phyloP scores from a whole-genome alignment of 2,329 filamentous ascomycete genomes.

The Xylaria sp. region DNA sequence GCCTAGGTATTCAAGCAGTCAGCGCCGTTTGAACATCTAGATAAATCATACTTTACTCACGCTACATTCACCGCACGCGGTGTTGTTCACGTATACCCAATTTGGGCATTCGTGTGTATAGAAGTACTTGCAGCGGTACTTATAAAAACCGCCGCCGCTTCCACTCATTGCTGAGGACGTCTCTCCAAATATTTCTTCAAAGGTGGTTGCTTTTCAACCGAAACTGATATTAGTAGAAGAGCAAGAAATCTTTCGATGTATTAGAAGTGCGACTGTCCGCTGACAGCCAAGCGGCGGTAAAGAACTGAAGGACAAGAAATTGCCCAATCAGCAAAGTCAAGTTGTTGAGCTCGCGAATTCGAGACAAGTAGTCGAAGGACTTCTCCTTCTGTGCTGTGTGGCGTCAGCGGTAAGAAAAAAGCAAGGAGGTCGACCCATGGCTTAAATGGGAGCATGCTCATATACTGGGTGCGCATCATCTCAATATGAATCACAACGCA shows the following conservation, averaged over 20 bases:
- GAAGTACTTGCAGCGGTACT: conserved; percentile 67
- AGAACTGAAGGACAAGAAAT: conserved; percentile 37
- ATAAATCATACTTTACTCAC: conserved; percentile 51
- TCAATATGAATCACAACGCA: conserved; percentile 28
- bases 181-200: conserved; percentile 11
- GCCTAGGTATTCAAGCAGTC: conserved; percentile 52
- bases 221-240: conserved; percentile 3
- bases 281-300: conserved; percentile 48
- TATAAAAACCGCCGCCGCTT: conserved; percentile 61
- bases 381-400: conserved; percentile 24
- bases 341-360: conserved; percentile 22
- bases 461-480: conserved; percentile 36
- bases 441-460: conserved; percentile 42
- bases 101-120: conserved; percentile 63
- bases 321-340: conserved; percentile 41
- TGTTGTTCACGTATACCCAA: conserved; percentile 66
- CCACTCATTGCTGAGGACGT: conserved; percentile 50
- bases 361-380: conserved; percentile 21
- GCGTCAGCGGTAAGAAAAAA: conserved; percentile 37
- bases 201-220: not conserved
- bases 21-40: conserved; percentile 23
- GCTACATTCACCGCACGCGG: conserved; percentile 61
- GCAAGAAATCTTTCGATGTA: conserved; percentile 16
- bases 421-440: conserved; percentile 39
- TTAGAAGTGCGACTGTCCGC: conserved; percentile 44